Base-by-base conservation (phyloP, 352 stramenopile species). In the Phytophthora rubi region DNA sequence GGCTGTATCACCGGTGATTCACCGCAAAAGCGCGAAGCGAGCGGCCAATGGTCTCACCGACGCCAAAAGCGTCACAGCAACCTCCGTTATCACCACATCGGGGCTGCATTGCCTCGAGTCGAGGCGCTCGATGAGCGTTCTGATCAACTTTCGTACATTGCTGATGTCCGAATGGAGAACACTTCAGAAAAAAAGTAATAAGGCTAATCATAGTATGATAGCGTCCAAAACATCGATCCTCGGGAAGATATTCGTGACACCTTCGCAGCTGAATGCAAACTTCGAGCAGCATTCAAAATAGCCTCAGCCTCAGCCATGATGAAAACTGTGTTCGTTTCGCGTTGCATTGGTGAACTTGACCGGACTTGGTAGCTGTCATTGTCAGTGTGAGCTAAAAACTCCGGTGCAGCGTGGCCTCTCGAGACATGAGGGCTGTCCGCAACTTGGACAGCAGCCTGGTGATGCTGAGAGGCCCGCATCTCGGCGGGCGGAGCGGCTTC, bases 291-390 rank as follows among this genome's bases (percentile, higher is more conserved):
- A 26, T 48, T 57, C 18, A 66, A 63, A 66, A 71, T 71, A 71
- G 56, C 45, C 28, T 30, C 44, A 3, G 16, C 15, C 53, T 30
- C 7, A 26, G 33, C 13, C 35, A n/a, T 60, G 45, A 62, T 65
- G 57, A 64, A 61, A 49, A 26, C 42, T 16, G 18, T 15, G 62
- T 71, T 68, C 51, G 68, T 68, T 75, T 75, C 62, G 28, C 61
- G 6, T 47, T 51, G 37, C 15, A 23, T 33, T 18, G 30, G 26
- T 21, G 49, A 39, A 47, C 15, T 68, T 32, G 53, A 37, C 18
- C 3, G 35, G 33, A 13, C 26, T 6, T 23, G 21, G 18, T 62
- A 30, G 42, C 12, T 35, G 35, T 37, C 18, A 21, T n/a, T 48
- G 33, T 51, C 39, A 35, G 26, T 33, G 33, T 65, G 55, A 53